A percentile compares a stretch with the other conserved stretches of the same genome.
phyloP scores from a whole-genome alignment of 208 protist genomes.

The Herpetomonas samuelpessoai region DNA sequence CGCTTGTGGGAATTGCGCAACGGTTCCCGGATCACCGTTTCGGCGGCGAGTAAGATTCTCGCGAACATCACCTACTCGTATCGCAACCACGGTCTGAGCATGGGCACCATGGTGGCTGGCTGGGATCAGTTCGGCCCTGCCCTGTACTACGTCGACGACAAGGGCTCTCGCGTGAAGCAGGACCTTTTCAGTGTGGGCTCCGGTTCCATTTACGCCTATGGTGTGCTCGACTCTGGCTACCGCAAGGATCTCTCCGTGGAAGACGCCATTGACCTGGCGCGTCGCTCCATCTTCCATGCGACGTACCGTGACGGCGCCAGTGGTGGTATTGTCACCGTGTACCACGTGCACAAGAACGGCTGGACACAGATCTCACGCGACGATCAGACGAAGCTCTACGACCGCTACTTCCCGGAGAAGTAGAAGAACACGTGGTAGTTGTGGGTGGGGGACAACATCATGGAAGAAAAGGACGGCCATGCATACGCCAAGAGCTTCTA shows the following conservation, averaged over 20 bases:
- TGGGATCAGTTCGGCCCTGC: slow-evolving; percentile 97
- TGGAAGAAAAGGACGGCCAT: no score
- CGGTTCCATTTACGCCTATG: slow-evolving; percentile 99
- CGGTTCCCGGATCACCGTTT: slow-evolving; percentile 96
- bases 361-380: slow-evolving; percentile 95
- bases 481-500: no score
- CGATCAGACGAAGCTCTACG: slow-evolving; percentile 89
- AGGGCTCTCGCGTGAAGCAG: slow-evolving; percentile 98
- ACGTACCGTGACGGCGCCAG: slow-evolving; percentile 98
- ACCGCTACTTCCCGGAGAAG: slow-evolving; percentile 58
- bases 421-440: no score
- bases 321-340: slow-evolving; percentile 97
- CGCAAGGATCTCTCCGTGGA: slow-evolving; percentile 93
- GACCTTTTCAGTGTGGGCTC: slow-evolving; percentile 98
- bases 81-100: slow-evolving; percentile 96
- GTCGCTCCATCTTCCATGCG: slow-evolving; percentile 99
- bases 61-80: slow-evolving; percentile 99
- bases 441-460: no score
- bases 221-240: slow-evolving; percentile 98
- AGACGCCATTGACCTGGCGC: slow-evolving; percentile 97
- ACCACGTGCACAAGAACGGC: slow-evolving; percentile 93
- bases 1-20: slow-evolving; percentile 95
- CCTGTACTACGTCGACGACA: slow-evolving; percentile 99
- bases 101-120: slow-evolving; percentile 98
- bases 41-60: slow-evolving; percentile 99